These are phyloP conservation scores for Lodderomyces metapsilosis DNA, from an alignment of 1,139 yeast species.

Conservation along the genomic window DNA sequence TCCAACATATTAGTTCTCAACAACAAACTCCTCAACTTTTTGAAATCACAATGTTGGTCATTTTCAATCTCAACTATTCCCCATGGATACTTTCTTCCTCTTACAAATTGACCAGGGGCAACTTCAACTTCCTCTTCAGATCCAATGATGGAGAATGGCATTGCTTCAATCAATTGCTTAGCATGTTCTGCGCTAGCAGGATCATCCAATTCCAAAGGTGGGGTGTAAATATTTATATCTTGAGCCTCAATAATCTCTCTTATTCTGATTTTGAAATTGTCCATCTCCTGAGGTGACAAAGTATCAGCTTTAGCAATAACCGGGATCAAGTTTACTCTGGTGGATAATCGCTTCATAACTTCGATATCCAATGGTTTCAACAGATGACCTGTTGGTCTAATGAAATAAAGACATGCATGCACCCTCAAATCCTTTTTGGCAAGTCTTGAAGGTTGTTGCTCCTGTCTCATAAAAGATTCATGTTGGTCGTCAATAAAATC, in stretches of 20 bases:
- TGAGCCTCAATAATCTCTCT: conserved; percentile 92
- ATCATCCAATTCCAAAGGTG: conserved; percentile 75
- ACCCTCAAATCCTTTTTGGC: conserved; percentile 82
- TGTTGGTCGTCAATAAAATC: conserved; percentile 97
- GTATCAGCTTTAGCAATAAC: conserved; percentile 96
- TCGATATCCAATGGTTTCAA: conserved; percentile 93
- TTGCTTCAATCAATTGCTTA: conserved; percentile 77
- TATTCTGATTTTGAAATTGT: conserved; percentile 77
- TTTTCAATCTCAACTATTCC: conserved; percentile 97
- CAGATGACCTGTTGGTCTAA: conserved; percentile 95
- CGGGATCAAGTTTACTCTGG: conserved; percentile 91
- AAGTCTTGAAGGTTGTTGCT: conserved; percentile 83
- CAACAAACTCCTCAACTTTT: conserved; percentile 81
- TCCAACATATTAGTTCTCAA: conserved; percentile 94
- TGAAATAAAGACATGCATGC: conserved; percentile 92
- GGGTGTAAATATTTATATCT: conserved; percentile 85
- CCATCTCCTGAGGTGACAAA: conserved; percentile 77
- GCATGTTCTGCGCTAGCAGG: conserved; percentile 79
- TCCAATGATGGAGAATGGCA: conserved; percentile 95
- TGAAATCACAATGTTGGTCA: conserved; percentile 93
- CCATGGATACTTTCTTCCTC: conserved; percentile 97
- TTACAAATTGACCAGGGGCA: conserved; percentile 70
- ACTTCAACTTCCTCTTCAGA: conserved; percentile 84
- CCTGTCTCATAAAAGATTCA: conserved; percentile 91
- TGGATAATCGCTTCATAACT: conserved; percentile 82